Evolutionary conservation across 257 asterid genomes (phyloP).

Genomic region (Rauvolfia tetraphylla): DNA sequence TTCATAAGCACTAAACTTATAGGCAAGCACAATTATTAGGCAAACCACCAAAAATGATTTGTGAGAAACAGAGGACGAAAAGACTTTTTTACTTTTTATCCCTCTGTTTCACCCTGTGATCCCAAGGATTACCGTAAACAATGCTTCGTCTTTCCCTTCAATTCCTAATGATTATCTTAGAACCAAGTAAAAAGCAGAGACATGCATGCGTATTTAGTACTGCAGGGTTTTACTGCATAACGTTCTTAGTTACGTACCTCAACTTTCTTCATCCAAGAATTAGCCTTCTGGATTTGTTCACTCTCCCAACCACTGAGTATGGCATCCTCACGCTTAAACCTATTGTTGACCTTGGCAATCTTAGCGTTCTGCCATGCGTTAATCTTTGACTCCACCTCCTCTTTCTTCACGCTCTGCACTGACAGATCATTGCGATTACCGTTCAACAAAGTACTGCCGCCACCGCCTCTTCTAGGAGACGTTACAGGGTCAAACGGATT

Average conservation of each 20-base stretch:
- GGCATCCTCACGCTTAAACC: constrained; percentile 88
- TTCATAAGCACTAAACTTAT: not conserved
- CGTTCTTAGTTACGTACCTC: constrained; percentile 50
- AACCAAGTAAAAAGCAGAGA: not conserved
- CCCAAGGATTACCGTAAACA: not conserved
- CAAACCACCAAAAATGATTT: not conserved
- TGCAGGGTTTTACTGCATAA: not conserved
- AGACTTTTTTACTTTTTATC: no score
- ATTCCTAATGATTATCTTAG: constrained; percentile 3
- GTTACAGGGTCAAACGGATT: constrained; percentile 25
- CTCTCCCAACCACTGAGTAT: constrained; percentile 73
- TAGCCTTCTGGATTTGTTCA: constrained; percentile 85
- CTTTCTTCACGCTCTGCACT: constrained; percentile 71
- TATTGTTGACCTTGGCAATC: constrained; percentile 69
- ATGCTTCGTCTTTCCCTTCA: no score
- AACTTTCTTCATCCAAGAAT: constrained; percentile 85
- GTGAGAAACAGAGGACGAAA: no score
- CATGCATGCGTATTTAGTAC: constrained; percentile 1
- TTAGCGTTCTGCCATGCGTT: constrained; percentile 86
- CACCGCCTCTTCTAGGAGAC: constrained; percentile 31
- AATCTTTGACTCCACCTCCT: constrained; percentile 86
- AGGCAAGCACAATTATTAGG: not conserved
- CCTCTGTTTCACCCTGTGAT: not conserved
- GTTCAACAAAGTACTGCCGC: constrained; percentile 13
- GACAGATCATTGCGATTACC: constrained; percentile 27